Base-by-base conservation (phyloP, 2,329 filamentous ascomycete species). In the Orbilia quercus region DNA sequence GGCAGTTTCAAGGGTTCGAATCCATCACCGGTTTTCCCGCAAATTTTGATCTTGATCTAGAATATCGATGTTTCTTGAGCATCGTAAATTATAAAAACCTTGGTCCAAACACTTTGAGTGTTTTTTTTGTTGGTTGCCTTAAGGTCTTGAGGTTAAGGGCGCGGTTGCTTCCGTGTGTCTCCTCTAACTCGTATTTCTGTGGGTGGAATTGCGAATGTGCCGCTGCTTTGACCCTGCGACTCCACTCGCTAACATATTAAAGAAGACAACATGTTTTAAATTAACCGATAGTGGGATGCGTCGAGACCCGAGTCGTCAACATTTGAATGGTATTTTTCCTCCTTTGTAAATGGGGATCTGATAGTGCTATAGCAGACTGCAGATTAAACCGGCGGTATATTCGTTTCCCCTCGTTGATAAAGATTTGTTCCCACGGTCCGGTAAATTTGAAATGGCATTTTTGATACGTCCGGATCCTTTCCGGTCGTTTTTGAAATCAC, bases 171-270 rank as follows among this genome's bases (percentile, higher is more conserved):
- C 55, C 47, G 54, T 53, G 38, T 54, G 25, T 40, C 36, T 3
- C n/a, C 36, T 4, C 5, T 54, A 18, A 20, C 34, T 64, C 45
- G 40, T 20, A 20, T 50, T 51, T 11, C 9, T 4, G 18, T 47
- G 45, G 31, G n/a, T n/a, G 45, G n/a, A 55, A 47, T 36, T 45
- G 51, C 62, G 62, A 55, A 51, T 40, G 47, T 55, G 53, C 57
- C 47, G 63, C 28, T 59, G 34, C 54, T 67, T 45, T 59, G 53
- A 53, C 47, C 44, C 36, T 28, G 14, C n/a, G 36, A 44, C 47
- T 45, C 36, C 45, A 45, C 54, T 59, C 54, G 63, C 54, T 59
- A 53, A 60, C 51, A 54, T 45, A 55, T 67, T 67, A 44, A 50
- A 67, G 44, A 44, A 28, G 28, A 31, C 28, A 31, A 31, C 25